Base-by-base conservation (phyloP, 2,329 filamentous ascomycete genomes). In the Gyromitra esculenta region DNA sequence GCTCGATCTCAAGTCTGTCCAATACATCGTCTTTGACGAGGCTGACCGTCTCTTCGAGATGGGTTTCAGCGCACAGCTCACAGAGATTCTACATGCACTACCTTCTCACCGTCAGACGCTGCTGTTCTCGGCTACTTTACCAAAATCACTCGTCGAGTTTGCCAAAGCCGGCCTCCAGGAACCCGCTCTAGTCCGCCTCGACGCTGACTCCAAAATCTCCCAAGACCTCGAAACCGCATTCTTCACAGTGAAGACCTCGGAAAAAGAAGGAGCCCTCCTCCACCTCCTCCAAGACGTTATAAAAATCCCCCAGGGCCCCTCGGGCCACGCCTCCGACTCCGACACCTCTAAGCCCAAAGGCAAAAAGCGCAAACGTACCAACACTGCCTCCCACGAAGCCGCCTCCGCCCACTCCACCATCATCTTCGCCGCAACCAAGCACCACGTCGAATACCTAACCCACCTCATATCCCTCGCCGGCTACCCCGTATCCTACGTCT, bases 31-130 rank as follows among this genome's bases (percentile, higher is more conserved):
- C 7, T 99, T 99, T 79, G 96, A 99, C 82, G 96, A 99, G 84
- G 96, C 96, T 0, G 96, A 99, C 86, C 89, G 96, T 69, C 86
- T 99, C 21, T 99, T 99, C 84, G 96, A 99, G 83, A 97, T 99
- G 95, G 96, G 96, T 81, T 99, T 99, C 82, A 94, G 94, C 3
- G 90, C 92, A 2, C 96, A 99, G 82, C 86, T 99, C 80, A 91
- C 92, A 0, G 96, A 99, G 83, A 98, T 98, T 86, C 85, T 99
- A 66, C 90, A 97, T 82, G 92, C 94, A 0, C 86, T 99, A 15
- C 96, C 96, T 0, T 86, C 89, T 0, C 92, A 91, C 31, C 88
- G 96, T 75, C 96, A 99, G 82, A 99, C 94, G 1, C 85, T 98
- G 6, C 87, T 99, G 1, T 99, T 99, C 84, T 99, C 96, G 43